phyloP scores from a whole-genome alignment of 148 eudicot species.

The Vaccinium macrocarpon region DNA sequence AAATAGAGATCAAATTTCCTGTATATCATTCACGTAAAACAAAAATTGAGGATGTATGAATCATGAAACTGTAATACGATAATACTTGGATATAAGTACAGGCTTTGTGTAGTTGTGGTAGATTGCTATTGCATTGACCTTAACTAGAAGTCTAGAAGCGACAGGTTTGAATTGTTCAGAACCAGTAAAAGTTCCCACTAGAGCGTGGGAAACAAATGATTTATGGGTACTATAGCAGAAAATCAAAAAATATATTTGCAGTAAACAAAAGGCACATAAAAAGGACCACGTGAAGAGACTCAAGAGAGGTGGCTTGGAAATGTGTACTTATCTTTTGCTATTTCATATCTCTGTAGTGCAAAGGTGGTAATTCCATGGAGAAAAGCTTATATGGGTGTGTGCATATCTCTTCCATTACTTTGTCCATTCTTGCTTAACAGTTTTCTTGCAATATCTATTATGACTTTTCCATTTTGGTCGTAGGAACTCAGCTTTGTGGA shows the following conservation, averaged over 20 bases:
- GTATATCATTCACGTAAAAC: neutral
- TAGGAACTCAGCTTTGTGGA: constrained; percentile 59
- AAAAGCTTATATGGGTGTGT: constrained; percentile 59
- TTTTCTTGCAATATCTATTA: neutral
- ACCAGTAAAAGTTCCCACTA: neutral
- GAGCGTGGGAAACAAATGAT: neutral
- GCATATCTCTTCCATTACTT: neutral
- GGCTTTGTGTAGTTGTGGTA: neutral
- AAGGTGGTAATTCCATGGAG: constrained; percentile 62
- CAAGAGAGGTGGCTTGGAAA: neutral
- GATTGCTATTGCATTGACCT: neutral
- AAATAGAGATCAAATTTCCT: neutral
- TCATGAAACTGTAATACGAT: neutral
- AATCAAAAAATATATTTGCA: neutral
- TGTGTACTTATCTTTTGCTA: neutral
- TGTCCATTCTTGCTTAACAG: constrained; percentile 15
- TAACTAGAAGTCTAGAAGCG: neutral
- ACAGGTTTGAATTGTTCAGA: neutral
- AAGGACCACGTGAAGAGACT: neutral
- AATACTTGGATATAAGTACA: neutral
- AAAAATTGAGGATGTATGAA: neutral
- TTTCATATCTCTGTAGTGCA: constrained; percentile 41
- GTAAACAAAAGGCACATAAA: neutral
- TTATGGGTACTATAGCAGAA: neutral
- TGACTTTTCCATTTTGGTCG: constrained; percentile 11